Base-by-base conservation (phyloP, 371 early-diverging fungal genomes). In the Rhizopus microsporus region DNA sequence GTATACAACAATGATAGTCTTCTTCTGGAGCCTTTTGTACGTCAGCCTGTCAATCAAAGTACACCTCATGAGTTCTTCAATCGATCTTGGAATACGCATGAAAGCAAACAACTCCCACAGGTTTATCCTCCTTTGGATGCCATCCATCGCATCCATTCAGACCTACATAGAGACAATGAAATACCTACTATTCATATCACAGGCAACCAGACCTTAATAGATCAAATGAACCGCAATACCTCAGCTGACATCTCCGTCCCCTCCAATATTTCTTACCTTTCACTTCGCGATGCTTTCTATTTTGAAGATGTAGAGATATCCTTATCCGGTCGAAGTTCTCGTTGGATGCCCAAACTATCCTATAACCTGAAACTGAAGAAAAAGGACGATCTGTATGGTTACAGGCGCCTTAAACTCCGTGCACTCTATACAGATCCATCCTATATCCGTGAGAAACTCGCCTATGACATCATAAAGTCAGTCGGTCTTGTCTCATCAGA, bases 361-460 rank as follows among this genome's bases (percentile, higher is more conserved):
- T 70, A 70, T 29, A 70, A 63, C 15, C 7, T 70, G 31, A 60
- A 59, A 13, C 32, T 70, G 16, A 32, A 45, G 4, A 63, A 67
- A 38, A 23, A 48, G n/a, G 43, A 39, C 30, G 51, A 44, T 7
- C 54, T 77, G 15, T 71, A 58, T 66, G 69, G 62, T 8, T 68
- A 65, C 30, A 59, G 61, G n/a, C 57, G 54, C 7, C 31, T 74
- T 16, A 74, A 74, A 46, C 49, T 74, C 0, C 65, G 74, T 7
- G 37, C 71, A 2, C 43, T 74, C 7, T 50, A 33, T 23, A 59
- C 68, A 1, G 74, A 74, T 57, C 71, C 68, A 12, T 70, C 74
- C 3, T 74, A 68, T 34, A 29, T 74, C 10, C 68, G 74, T 31
- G 74, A 74, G 51, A 42, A 54, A 10, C 7, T 71, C 2, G 52